Conservation (phyloP, 192 early-diverging fungal genomes). For the Lunasporangiospora selenospora region DNA sequence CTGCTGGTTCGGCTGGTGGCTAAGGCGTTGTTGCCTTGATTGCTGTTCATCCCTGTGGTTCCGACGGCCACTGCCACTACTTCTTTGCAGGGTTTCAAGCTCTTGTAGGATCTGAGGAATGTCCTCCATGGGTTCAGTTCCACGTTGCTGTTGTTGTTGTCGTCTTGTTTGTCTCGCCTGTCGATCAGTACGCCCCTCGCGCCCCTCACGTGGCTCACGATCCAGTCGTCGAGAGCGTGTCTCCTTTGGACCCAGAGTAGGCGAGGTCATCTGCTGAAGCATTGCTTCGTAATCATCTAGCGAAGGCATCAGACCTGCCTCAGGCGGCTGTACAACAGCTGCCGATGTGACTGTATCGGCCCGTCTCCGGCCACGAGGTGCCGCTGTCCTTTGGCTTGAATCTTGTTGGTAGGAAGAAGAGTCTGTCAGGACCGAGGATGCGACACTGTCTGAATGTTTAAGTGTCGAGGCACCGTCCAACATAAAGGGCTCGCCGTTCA, state of each 20-base stretch:
- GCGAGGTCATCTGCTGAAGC: slow-evolving; percentile 37
- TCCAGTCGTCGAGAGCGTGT: slow-evolving; percentile 6
- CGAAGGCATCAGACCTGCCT: no score
- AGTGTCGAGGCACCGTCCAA: slow-evolving; percentile 3
- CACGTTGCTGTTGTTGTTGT: slow-evolving; percentile 1
- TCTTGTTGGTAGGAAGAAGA: not conserved
- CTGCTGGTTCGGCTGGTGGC: not conserved
- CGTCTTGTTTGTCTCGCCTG: not conserved
- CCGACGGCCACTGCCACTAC: not conserved
- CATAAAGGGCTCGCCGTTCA: not conserved
- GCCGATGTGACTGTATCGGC: not conserved
- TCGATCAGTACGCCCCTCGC: not conserved
- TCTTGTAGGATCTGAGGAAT: no score
- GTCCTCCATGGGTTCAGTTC: no score
- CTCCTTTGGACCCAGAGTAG: slow-evolving; percentile 13
- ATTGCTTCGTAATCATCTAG: slow-evolving; percentile 44
- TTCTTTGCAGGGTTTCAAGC: no score
- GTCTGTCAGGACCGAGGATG: not conserved
- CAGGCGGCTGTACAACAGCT: not conserved
- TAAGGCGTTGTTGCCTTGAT: not conserved
- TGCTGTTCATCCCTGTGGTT: not conserved
- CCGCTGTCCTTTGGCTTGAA: not conserved
- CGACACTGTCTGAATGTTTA: not conserved
- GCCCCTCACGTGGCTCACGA: slow-evolving; percentile 12
- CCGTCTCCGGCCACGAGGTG: slow-evolving; percentile 4